Base-by-base conservation (phyloP, 441 rosid species). In the Metrosideros polymorpha region DNA sequence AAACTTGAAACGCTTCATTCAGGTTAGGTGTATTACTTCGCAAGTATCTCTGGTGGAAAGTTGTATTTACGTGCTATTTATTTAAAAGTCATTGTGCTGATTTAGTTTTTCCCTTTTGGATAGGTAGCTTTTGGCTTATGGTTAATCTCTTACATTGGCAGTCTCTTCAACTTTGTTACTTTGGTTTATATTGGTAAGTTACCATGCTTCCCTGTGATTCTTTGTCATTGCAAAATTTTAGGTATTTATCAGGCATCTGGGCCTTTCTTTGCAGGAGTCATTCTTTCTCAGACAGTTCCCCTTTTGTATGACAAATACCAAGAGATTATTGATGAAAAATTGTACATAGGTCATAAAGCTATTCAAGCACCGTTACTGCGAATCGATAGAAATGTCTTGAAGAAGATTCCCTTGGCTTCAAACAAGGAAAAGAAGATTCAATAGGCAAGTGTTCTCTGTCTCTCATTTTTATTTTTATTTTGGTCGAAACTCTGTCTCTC, bases 171-270 rank as follows among this genome's bases (percentile, higher is more conserved):
- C 91, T 94, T 97, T 82, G 94, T 97, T 86, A 94, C 98, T 32
- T 90, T 96, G 76, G 89, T 92, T 88, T 95, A 96, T 90, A 82
- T 94, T 66, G 98, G 99, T 97, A 89, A 93, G 96, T 39, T 86
- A 27, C 14, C 87, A 47, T 84, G n/a, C 83, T 71, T 49, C 9
- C 77, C 85, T 4, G 63, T 86, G 7, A 54, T 77, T 87, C 50
- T 85, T 13, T 53, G 19, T 54, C 52, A 22, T 71, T 6, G 1
- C 79, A 71, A 39, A 35, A 35, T 22, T 71, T 39, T n/a, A 71
- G 47, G 8, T 35, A 39, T 39, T 49, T 86, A 27, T n/a, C 10
- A 50, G 66, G 53, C 30, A 24, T 22, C 66, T 51, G 43, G 71
- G 43, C 29, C 66, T 83, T 84, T 87, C 22, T 83, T 14, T 76